phyloP scores from a whole-genome alignment of 83 land plant genomes.

The Larix sibirica region DNA sequence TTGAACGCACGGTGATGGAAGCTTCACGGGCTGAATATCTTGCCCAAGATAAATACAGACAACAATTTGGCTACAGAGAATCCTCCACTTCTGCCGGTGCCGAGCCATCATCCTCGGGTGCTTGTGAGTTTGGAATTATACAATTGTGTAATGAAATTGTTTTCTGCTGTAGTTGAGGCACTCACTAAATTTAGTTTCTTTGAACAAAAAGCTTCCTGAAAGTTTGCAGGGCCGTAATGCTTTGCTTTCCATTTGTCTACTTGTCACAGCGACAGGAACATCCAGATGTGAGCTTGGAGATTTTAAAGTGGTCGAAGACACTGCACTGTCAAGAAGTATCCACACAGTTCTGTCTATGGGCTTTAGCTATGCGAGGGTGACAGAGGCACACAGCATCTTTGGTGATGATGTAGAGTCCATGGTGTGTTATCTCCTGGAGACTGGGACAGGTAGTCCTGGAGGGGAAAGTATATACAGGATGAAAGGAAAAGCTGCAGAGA shows the following conservation, averaged over 20 bases:
- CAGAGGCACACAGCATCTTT: constrained; percentile 92
- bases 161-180: not conserved
- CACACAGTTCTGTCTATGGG: constrained; percentile 92
- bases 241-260: not conserved
- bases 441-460: constrained; percentile 36
- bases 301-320: constrained; percentile 18
- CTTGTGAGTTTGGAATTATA: constrained; percentile 46
- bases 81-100: constrained; percentile 87
- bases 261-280: constrained; percentile 29
- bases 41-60: constrained; percentile 58
- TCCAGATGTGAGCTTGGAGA: constrained; percentile 28
- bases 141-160: not conserved
- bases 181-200: not conserved
- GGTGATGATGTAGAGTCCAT: constrained; percentile 96
- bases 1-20: constrained; percentile 97
- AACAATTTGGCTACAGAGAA: constrained; percentile 50
- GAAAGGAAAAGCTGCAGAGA: constrained; percentile 98
- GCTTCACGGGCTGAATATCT: constrained; percentile 94
- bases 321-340: constrained; percentile 57
- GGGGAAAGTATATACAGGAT: constrained; percentile 49
- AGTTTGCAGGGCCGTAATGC: not conserved
- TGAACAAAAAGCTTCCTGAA: not conserved
- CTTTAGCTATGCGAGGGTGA: constrained; percentile 81
- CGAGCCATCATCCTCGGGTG: constrained; percentile 94
- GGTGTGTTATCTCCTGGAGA: constrained; percentile 89